Evolutionary conservation across 768 basidiomycete species (phyloP).

Genomic region (Boletus sp.): DNA sequence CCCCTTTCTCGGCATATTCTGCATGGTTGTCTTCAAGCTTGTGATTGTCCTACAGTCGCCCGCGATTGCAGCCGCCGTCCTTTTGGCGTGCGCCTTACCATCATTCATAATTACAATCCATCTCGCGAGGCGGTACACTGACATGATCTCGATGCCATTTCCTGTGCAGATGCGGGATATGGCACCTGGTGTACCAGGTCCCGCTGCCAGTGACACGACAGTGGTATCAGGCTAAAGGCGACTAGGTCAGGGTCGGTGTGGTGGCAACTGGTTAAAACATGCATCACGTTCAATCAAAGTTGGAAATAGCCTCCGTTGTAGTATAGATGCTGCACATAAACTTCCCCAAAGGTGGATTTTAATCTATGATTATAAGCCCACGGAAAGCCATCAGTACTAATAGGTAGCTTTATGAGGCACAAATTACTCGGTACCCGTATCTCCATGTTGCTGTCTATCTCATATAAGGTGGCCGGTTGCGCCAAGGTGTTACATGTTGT

Average conservation of each 20-base stretch:
- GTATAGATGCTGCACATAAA: conserved; percentile 14
- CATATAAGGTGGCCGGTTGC: background rate
- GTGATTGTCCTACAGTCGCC: conserved; percentile 22
- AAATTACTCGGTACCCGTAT: conserved; percentile 14
- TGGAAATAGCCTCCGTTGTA: conserved; percentile 1
- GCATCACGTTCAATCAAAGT: background rate
- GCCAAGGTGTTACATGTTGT: conserved; percentile 49
- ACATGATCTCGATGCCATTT: conserved; percentile 3
- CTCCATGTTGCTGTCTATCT: background rate
- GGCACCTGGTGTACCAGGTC: background rate
- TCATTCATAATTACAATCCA: conserved; percentile 12
- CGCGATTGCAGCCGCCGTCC: conserved; percentile 8
- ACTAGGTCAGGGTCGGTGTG: background rate
- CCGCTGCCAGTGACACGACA: background rate
- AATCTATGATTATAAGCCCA: background rate
- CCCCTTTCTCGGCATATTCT: conserved; percentile 26
- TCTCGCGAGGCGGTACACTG: conserved; percentile 4
- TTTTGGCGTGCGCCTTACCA: conserved; percentile 23
- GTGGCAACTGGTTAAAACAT: background rate
- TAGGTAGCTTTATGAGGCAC: conserved; percentile 6
- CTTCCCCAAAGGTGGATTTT: background rate
- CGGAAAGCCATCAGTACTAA: background rate
- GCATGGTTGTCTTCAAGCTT: conserved; percentile 19
- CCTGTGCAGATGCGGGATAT: conserved; percentile 3
- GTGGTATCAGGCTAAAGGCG: background rate